These are phyloP conservation scores for Amaranthus palmeri DNA, from an alignment of 148 eudicot species.

Conservation along the genomic window DNA sequence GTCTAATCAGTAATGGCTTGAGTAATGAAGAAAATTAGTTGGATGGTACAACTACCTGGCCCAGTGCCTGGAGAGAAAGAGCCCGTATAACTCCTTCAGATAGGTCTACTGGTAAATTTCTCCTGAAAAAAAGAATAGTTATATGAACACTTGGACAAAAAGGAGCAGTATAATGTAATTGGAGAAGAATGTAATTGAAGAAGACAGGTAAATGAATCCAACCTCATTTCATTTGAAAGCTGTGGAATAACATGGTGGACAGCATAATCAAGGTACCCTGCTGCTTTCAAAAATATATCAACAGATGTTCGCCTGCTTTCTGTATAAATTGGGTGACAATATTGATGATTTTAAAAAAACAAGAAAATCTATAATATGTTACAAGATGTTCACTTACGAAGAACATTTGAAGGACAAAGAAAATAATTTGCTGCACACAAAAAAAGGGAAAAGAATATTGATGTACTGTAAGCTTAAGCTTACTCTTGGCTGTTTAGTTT, in stretches of 20 bases:
- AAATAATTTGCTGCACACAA: not conserved
- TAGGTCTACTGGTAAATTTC: conserved; percentile 90
- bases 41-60: conserved; percentile 61
- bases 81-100: conserved; percentile 95
- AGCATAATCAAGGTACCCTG: conserved; percentile 98
- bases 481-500: not conserved
- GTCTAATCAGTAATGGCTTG: conserved; percentile 1
- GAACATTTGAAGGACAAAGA: not conserved
- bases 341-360: not conserved
- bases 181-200: not conserved
- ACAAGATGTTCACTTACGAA: not conserved
- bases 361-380: not conserved
- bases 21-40: conserved; percentile 7
- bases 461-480: not conserved
- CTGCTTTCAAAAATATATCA: conserved; percentile 88
- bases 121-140: conserved; percentile 43
- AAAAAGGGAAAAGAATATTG: not conserved
- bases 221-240: conserved; percentile 78
- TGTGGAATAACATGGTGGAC: conserved; percentile 82
- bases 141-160: conserved; percentile 10
- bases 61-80: conserved; percentile 86
- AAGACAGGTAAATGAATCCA: not conserved
- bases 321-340: conserved; percentile 27
- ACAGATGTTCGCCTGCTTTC: conserved; percentile 86
- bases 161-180: not conserved